Base-by-base conservation (phyloP, 2,329 filamentous ascomycete genomes). In the Arthrobotrys entomopaga region DNA sequence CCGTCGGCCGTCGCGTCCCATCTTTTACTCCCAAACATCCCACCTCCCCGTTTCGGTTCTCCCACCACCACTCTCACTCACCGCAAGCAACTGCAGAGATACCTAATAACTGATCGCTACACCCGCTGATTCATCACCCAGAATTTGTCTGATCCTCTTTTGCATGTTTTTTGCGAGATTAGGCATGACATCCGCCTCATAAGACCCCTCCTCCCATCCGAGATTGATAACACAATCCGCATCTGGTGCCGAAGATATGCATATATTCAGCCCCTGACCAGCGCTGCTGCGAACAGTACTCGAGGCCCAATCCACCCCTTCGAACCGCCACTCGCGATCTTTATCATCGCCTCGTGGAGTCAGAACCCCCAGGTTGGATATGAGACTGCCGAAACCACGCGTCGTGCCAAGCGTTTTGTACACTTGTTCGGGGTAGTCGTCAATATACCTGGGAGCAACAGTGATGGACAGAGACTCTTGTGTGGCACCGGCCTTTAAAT, bases 161-260 rank as follows among this genome's bases (percentile, higher is more conserved):
- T 53, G 48, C n/a, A 59, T 48, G 10, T 38, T 53, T n/a, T 46
- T 24, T 0, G 53, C 64, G 8, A 67, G 34, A 8, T 20, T 22
- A 13, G 64, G 46, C n/a, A 67, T 53, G 11, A 53, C 46, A n/a
- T 59, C 34, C 6, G 46, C 53, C 5, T 59, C 64, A 16, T 59
- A 67, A 6, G 64, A 43, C 8, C 63, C 63, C 7, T 65, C 50
- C 5, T 57, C 16, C 13, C 56, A 65, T 7, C 26, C 43, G 16
- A 65, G 53, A 16, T 65, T 65, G n/a, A 65, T 49, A 11, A 57
- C 38, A 58, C 52, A 65, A 29, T 65, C 53, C 2, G 63, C 15
- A 43, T 22, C 48, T 19, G 11, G 40, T 2, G 42, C 42, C 20
- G 63, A 65, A 4, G 19, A 40, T 22, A 52, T 56, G 1, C 38